phyloP scores from a whole-genome alignment of 1,139 yeast genomes.

The Kluyveromyces sp. region DNA sequence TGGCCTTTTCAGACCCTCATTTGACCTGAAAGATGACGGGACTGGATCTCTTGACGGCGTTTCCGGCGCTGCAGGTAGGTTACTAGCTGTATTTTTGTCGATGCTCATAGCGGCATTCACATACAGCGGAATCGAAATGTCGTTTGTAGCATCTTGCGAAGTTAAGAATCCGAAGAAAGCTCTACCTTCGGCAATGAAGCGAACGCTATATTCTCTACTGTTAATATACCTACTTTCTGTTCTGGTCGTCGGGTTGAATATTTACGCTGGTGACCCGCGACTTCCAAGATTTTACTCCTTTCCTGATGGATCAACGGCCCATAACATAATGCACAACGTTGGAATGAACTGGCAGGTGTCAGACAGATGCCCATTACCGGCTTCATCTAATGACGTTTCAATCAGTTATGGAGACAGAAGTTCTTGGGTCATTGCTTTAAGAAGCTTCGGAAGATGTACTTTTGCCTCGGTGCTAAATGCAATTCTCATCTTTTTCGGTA shows the following conservation, averaged over 20 bases:
- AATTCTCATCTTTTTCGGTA: slow-evolving; percentile 63
- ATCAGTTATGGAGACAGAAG: slow-evolving; percentile 54
- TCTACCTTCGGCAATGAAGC: slow-evolving; percentile 66
- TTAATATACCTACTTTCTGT: slow-evolving; percentile 61
- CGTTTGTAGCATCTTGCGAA: slow-evolving; percentile 82
- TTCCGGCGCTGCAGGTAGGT: slow-evolving; percentile 56
- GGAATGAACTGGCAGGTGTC: slow-evolving; percentile 25
- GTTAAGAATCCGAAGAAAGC: slow-evolving; percentile 73
- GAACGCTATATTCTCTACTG: slow-evolving; percentile 64
- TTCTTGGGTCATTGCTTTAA: slow-evolving; percentile 78
- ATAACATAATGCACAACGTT: slow-evolving; percentile 3
- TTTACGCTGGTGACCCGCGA: slow-evolving; percentile 71
- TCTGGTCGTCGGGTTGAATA: slow-evolving; percentile 60
- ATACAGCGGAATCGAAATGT: slow-evolving; percentile 74
- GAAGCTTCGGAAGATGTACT: slow-evolving; percentile 57
- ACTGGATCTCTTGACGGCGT: slow-evolving; percentile 39
- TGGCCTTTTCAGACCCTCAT: slow-evolving; percentile 67
- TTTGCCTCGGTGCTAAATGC: slow-evolving; percentile 63
- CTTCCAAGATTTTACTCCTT: slow-evolving; percentile 40
- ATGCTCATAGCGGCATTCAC: slow-evolving; percentile 61
- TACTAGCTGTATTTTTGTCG: slow-evolving; percentile 57
- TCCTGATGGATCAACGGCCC: slow-evolving; percentile 6
- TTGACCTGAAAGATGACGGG: slow-evolving; percentile 52
- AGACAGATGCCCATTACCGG: slow-evolving; percentile 13
- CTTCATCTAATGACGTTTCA: slow-evolving; percentile 36